Evolutionary conservation across 257 asterid species (phyloP), one percentile per base, ranked within the genome.

Genomic region (Buddleja alternifolia): DNA sequence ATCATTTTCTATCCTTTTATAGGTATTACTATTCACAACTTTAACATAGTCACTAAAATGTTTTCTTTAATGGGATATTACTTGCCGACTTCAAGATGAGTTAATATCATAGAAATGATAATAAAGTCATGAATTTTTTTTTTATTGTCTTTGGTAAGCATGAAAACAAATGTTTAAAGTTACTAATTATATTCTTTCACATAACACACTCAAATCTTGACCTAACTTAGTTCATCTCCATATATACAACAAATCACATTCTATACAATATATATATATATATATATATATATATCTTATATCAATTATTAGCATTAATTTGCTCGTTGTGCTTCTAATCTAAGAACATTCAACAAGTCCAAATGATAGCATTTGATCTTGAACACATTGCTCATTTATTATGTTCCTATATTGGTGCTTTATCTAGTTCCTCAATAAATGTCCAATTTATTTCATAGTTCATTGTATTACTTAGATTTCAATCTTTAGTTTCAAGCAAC

Each of bases 401-500:
- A 39, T 40, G 44, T 42, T 41, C 11, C 7, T 40, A 4, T 17
- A 48, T 8, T 34, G 44, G 17, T 0, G 23, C 40, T 53, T n/a
- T 14, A 4, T 68, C 39, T 10, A 8, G 69, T 37, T 75, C 55
- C 47, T 9, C 56, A 20, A 15, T 15, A 44, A 11, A 62, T 44
- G 54, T 14, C 8, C 12, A 62, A 12, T n/a, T 72, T 44, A 40
- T 4, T 54, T 46, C 47, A 17, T 11, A 58, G 77, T 82, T 73
- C 87, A 70, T 52, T 79, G 84, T 62, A 83, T 61, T 63, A 44
- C 21, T 40, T 65, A 70, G 82, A 79, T 75, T 78, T 70, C 45
- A 52, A 64, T 55, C 75, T 68, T 78, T 41, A 32, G 40, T 74
- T 61, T 72, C 21, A 81, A 76, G 79, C 65, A 77, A 66, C 25